phyloP scores from a whole-genome alignment of 2,329 filamentous ascomycete species.

The Lecanicillium sp. region DNA sequence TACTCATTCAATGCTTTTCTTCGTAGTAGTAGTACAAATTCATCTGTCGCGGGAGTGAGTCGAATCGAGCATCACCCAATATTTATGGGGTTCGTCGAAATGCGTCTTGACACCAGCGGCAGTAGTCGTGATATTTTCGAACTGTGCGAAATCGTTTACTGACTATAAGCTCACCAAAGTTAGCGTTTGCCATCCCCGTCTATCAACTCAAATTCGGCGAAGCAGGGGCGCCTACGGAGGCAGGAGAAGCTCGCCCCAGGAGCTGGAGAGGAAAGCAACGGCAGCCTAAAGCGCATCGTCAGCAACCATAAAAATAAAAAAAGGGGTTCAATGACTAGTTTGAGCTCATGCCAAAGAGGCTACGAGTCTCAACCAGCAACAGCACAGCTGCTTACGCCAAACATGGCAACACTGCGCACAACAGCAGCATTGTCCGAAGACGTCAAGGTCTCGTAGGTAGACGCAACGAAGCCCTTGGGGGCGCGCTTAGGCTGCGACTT shows the following conservation, averaged over 20 bases:
- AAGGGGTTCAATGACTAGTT: no score
- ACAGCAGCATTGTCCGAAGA: constrained; percentile 60
- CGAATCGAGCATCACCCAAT: not conserved
- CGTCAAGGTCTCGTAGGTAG: constrained; percentile 54
- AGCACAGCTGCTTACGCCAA: constrained; percentile 48
- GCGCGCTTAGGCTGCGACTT: constrained; percentile 31
- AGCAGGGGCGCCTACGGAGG: constrained; percentile 43
- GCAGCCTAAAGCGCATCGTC: constrained; percentile 38
- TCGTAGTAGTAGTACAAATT: constrained; percentile 4
- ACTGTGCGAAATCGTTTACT: constrained; percentile 7
- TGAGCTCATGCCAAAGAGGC: no score
- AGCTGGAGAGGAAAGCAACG: constrained; percentile 58
- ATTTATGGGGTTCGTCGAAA: not conserved
- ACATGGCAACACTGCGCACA: constrained; percentile 58
- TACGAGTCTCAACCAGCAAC: no score
- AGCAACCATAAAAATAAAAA: no score
- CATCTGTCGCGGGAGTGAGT: not conserved
- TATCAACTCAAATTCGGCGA: not conserved
- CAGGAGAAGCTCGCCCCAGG: constrained; percentile 58
- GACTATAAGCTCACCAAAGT: not conserved
- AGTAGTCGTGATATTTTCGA: not conserved
- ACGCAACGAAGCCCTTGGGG: constrained; percentile 44
- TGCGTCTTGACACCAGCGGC: not conserved
- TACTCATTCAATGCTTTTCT: constrained; percentile 2
- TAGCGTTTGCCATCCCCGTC: no score